Conservation (phyloP, 2,329 filamentous ascomycete genomes). For the Chrysoporthe cubensis region DNA sequence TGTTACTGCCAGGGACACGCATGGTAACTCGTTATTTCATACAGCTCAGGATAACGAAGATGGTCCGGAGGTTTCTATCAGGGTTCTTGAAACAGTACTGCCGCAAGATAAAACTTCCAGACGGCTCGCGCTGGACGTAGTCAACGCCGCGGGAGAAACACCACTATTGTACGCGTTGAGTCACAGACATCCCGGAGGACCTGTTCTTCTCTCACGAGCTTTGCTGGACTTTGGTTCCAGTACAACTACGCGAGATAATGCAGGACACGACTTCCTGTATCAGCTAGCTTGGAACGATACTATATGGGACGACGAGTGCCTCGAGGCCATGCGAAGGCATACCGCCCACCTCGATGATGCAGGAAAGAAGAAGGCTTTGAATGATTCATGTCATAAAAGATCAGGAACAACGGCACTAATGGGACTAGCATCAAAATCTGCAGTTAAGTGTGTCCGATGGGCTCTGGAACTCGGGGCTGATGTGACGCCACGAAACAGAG, state of each 20-base stretch:
- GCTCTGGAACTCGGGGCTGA: neutral
- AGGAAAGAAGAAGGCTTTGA: neutral
- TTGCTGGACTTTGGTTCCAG: neutral
- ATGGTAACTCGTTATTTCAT: neutral
- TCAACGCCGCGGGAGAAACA: neutral
- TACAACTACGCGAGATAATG: neutral
- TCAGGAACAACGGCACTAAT: neutral
- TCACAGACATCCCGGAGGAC: neutral
- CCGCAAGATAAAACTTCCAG: neutral
- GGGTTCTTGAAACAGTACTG: neutral
- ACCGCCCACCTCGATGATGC: neutral
- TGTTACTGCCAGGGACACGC: neutral
- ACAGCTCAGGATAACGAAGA: neutral
- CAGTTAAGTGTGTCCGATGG: neutral
- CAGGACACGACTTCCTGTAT: neutral
- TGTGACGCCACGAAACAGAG: neutral
- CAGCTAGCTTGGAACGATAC: neutral
- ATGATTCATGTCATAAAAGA: neutral
- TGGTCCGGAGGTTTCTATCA: neutral
- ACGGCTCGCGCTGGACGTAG: neutral
- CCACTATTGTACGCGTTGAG: neutral
- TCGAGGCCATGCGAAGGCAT: neutral
- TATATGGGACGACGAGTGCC: neutral
- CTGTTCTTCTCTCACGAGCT: neutral
- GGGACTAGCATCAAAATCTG: neutral